Evolutionary conservation across 2,329 filamentous ascomycete species (phyloP).

Genomic region (Colletotrichum cereale): DNA sequence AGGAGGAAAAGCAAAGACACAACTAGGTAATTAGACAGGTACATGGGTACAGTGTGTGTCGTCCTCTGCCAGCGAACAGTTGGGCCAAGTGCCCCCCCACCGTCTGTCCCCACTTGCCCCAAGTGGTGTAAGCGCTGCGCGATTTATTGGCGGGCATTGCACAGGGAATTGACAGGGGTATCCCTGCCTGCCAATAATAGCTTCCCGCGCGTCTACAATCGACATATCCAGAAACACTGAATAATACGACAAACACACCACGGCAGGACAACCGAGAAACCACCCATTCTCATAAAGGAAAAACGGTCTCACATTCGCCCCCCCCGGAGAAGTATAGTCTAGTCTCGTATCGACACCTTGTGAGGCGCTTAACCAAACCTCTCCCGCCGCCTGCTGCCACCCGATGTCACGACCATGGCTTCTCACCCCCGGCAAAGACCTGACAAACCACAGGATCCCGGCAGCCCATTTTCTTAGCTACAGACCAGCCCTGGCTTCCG

Average conservation of each 20-base stretch:
- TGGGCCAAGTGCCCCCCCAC: conserved; percentile 22
- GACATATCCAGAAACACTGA: conserved; percentile 31
- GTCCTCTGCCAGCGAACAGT: background rate
- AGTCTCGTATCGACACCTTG: conserved; percentile 18
- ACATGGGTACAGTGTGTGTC: no score
- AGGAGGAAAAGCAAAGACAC: background rate
- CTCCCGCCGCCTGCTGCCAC: background rate
- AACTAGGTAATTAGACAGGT: no score
- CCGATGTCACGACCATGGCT: conserved; percentile 2
- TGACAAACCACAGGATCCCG: background rate
- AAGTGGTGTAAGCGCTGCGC: conserved; percentile 37
- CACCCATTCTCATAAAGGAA: conserved; percentile 5
- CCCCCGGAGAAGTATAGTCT: no score
- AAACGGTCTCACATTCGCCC: background rate
- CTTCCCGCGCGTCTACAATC: conserved; percentile 41
- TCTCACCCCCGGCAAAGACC: background rate
- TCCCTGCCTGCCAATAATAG: conserved; percentile 37
- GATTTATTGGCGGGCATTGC: conserved; percentile 32
- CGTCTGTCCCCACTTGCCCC: conserved; percentile 12
- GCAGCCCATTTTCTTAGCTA: background rate
- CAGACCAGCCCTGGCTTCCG: background rate
- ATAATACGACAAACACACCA: background rate
- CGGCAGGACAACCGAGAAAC: background rate
- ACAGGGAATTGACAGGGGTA: conserved; percentile 24
- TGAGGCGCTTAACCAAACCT: conserved; percentile 36